Conservation (phyloP, 192 early-diverging fungal genomes). For the Backusella sp. region DNA sequence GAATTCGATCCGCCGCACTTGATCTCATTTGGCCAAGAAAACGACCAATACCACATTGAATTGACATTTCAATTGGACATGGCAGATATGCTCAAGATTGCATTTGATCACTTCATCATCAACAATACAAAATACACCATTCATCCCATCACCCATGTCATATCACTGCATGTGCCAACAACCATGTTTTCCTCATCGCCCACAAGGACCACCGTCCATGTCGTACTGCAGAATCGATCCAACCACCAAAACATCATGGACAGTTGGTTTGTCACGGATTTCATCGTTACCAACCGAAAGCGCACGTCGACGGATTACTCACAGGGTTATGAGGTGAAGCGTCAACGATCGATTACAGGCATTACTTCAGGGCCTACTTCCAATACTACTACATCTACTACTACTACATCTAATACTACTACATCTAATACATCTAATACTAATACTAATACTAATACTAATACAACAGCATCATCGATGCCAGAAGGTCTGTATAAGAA, state of each 20-base stretch:
- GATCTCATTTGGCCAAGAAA: conserved; percentile 11
- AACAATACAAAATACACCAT: conserved; percentile 37
- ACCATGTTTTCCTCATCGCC: conserved; percentile 33
- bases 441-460: not conserved
- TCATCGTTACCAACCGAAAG: conserved; percentile 25
- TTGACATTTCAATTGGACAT: conserved; percentile 10
- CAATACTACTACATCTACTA: not conserved
- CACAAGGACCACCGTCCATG: conserved; percentile 35
- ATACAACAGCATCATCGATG: not conserved
- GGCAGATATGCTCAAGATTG: conserved; percentile 29
- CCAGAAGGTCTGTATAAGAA: not conserved
- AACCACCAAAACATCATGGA: conserved; percentile 30
- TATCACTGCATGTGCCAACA: conserved; percentile 40
- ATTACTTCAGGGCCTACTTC: not conserved
- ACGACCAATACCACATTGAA: conserved; percentile 14
- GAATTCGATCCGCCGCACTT: conserved; percentile 21
- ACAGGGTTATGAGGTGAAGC: not conserved
- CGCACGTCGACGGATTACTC: not conserved
- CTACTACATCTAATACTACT: not conserved
- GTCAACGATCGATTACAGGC: not conserved
- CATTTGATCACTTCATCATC: conserved; percentile 42
- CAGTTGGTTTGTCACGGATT: conserved; percentile 48
- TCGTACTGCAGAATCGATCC: conserved; percentile 27
- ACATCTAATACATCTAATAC: not conserved
- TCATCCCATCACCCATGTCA: conserved; percentile 18